Evolutionary conservation across 805 yeast species (phyloP), one percentile per base, ranked within the genome.

Genomic region (Sungouiella blattae): DNA sequence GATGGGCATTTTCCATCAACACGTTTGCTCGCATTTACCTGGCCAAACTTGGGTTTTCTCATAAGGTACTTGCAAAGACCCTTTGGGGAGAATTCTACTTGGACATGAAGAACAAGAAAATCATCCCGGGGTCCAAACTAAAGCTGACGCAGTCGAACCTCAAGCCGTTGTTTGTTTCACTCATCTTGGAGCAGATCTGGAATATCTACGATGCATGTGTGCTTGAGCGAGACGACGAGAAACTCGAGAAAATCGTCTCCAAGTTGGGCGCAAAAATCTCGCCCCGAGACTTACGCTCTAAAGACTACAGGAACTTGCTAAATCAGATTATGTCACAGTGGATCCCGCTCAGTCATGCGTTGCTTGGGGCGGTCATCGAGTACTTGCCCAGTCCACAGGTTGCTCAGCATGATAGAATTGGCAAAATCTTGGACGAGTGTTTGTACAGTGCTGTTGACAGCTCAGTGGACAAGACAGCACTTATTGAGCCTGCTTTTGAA

Each of bases 1-100:
- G 98, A 9, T 93, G 98, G 98, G 99, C 98, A 1, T 93, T 93
- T 59, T 84, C 87, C 28, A 70, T 93, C 32, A 78, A 86, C 33
- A 96, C 93, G 46, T 85, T 93, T 60, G 85, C 96, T 6, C 80
- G 83, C 38, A 78, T 93, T 22, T 87, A 87, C 56, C 93, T 83
- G 62, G 77, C 77, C 32, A 87, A 87, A 50, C 65, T 91, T 13
- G 96, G 95, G 0, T 83, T 91, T 46, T 84, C 86, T 44, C 79
- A 88, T 43, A 77, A 78, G 13, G 86, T 78, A 35, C 69, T 93
- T 29, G 81, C 82, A 39, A 84, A 85, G 52, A 87, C 88, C n/a
- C 67, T 93, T 4, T 93, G 98, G 98, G 98, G 98, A 25, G 96
- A 91, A 53, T 91, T 66, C 57, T 87, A 77, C 55, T 68, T 87